Conservation (phyloP, 345 rosid genomes). For the Ceriops zippeliana region DNA sequence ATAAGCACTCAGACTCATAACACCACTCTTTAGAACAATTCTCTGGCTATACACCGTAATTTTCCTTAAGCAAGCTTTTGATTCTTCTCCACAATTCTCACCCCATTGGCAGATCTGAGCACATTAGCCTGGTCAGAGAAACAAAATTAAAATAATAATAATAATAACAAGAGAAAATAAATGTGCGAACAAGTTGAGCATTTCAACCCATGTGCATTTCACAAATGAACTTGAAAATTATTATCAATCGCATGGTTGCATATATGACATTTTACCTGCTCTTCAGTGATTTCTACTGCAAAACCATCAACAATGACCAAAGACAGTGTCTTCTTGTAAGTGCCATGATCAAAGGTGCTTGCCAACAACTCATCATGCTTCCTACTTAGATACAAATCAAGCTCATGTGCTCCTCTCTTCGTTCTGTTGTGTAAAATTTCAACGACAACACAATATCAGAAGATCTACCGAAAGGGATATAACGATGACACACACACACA, state of each 20-base stretch:
- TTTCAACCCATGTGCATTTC: no score
- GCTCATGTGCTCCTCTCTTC: constrained; percentile 47
- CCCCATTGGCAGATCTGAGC: constrained; percentile 68
- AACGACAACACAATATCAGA: background rate
- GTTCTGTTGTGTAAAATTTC: constrained; percentile 28
- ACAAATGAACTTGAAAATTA: no score
- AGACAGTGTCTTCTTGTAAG: constrained; percentile 61
- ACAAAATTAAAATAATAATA: background rate
- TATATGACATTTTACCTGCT: constrained; percentile 38
- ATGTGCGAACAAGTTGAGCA: no score
- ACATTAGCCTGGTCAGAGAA: constrained; percentile 46
- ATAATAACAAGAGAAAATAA: background rate
- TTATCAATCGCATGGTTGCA: no score
- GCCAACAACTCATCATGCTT: constrained; percentile 67
- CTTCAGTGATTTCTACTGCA: constrained; percentile 64
- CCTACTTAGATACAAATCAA: constrained; percentile 59
- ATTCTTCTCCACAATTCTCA: constrained; percentile 78
- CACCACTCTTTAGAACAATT: background rate
- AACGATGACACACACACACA: no score
- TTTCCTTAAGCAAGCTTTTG: constrained; percentile 44
- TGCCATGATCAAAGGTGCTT: constrained; percentile 46
- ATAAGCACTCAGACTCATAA: no score
- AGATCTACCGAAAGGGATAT: no score
- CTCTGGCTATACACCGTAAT: background rate
- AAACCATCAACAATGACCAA: constrained; percentile 76